Evolutionary conservation across 768 basidiomycete genomes (phyloP), one percentile per base, ranked within the genome.

Genomic region (Tulasnella sp.): DNA sequence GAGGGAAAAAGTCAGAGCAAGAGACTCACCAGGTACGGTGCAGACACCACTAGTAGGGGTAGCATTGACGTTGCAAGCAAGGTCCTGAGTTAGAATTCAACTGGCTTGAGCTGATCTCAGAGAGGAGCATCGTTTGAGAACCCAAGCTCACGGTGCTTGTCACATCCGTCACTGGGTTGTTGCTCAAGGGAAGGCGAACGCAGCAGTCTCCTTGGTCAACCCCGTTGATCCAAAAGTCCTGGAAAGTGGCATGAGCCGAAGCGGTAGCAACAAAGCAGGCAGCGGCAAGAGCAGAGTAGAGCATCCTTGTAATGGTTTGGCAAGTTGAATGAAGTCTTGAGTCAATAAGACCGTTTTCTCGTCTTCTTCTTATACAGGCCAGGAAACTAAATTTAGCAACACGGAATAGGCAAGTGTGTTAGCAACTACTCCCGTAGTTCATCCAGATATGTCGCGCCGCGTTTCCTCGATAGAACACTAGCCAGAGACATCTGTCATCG

Each of bases 201-300:
- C 78, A 80, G 52, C 73, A 72, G 30, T 65, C 69, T 50, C 75
- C 77, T 60, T 74, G 73, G 63, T 78, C 78, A 25, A 76, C 74
- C 53, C 71, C 72, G 55, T 76, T 76, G 21, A 46, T 31, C 78
- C 78, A 79, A 49, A 80, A 64, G 61, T 78, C 71, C 65, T 80
- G 78, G 71, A 76, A 80, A 2, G 78, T 79, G 25, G 78, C 75
- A 65, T 79, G 78, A 3, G 77, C 76, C 25, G 73, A 70, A 49
- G 71, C 53, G n/a, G 60, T 30, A 12, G 48, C 42, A 17, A 61
- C 38, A 29, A 59, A 25, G 29, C 17, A 29, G 1, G 57, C 57
- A n/a, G 49, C 15, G 31, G 57, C 48, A n/a, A 46, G 45, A 31
- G 48, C 57, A 24, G 29, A 38, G 12, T 30, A 30, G 42, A 59